phyloP scores from a whole-genome alignment of 768 basidiomycete species.

The Mycena venus region DNA sequence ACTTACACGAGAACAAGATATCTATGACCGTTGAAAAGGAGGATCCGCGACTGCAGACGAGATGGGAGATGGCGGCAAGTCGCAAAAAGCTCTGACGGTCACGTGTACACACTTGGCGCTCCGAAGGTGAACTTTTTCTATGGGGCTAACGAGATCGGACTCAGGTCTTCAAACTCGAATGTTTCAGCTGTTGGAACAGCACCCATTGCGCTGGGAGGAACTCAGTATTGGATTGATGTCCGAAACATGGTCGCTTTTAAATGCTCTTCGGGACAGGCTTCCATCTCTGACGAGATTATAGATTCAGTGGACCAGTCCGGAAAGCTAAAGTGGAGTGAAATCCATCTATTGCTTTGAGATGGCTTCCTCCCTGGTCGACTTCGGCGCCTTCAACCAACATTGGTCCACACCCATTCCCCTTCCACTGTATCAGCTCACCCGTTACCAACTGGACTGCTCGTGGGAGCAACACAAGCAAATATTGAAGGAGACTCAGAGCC shows the following conservation, averaged over 20 bases:
- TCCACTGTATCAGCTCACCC: constrained; percentile 1
- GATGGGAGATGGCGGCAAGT: no score
- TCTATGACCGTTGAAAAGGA: no score
- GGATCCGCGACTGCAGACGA: no score
- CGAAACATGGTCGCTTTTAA: background rate
- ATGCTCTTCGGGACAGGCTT: background rate
- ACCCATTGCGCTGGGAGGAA: constrained; percentile 9
- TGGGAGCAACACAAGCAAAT: background rate
- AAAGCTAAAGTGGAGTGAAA: background rate
- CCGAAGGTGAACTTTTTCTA: no score
- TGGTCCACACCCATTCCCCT: background rate
- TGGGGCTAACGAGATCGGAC: background rate
- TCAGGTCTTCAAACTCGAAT: background rate
- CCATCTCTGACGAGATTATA: background rate
- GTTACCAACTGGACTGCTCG: background rate
- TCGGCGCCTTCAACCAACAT: background rate
- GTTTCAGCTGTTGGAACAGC: background rate
- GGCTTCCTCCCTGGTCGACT: background rate
- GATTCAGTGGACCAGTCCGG: background rate
- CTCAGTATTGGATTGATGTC: background rate
- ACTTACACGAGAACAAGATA: no score
- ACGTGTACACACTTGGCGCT: no score
- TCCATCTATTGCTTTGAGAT: background rate
- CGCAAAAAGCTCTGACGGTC: no score
- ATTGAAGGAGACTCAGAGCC: background rate